These are phyloP conservation scores for Hydrangea macrophylla DNA, from an alignment of 148 eudicot species.

Conservation along the genomic window DNA sequence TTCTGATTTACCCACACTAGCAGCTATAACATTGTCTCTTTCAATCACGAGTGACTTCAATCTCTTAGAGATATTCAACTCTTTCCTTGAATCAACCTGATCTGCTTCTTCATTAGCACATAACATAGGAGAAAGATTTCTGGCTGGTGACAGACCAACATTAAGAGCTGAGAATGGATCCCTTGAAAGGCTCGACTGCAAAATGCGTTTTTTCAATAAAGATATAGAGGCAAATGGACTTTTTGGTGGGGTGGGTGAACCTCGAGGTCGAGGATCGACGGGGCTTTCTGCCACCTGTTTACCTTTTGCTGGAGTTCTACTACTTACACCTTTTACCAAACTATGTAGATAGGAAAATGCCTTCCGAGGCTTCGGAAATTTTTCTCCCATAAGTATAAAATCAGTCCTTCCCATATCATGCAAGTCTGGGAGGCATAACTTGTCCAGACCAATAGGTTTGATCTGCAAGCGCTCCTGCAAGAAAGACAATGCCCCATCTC, in stretches of 20 bases:
- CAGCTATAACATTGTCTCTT: no score
- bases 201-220: conserved; percentile 39
- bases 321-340: conserved; percentile 26
- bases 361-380: conserved; percentile 23
- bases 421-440: conserved; percentile 42
- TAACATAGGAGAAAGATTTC: conserved; percentile 20
- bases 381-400: no score
- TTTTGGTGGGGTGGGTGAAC: conserved; percentile 43
- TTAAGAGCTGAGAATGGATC: conserved; percentile 46
- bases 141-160: conserved; percentile 29
- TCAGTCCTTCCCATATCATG: conserved; percentile 29
- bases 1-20: no score
- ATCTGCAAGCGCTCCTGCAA: conserved; percentile 52
- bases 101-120: conserved; percentile 22
- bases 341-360: conserved; percentile 25
- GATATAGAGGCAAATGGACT: conserved; percentile 65
- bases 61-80: no score
- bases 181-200: conserved; percentile 30
- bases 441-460: conserved; percentile 47
- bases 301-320: conserved; percentile 22
- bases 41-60: no score
- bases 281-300: conserved; percentile 22
- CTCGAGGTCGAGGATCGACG: conserved; percentile 13
- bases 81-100: conserved; percentile 21
- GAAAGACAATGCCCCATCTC: conserved; percentile 35